phyloP scores from a whole-genome alignment of 2,329 filamentous ascomycete genomes.

The Polychaeton citri region DNA sequence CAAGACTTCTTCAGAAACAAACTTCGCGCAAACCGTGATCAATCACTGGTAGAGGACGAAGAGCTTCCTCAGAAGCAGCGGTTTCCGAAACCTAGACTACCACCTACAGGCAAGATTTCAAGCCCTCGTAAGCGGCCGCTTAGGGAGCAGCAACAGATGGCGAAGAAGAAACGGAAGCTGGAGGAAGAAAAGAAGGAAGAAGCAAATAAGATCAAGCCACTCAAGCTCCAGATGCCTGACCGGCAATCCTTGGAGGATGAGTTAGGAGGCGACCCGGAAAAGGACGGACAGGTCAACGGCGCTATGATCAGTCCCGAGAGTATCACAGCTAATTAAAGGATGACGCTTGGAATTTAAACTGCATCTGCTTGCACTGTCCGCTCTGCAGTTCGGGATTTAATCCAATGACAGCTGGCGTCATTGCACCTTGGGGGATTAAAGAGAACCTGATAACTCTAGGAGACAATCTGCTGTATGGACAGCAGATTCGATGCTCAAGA shows the following conservation, averaged over 20 bases:
- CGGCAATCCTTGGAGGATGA: constrained; percentile 31
- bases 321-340: constrained; percentile 27
- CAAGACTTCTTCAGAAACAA: constrained; percentile 87
- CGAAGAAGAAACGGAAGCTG: constrained; percentile 75
- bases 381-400: no score
- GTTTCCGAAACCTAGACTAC: constrained; percentile 44
- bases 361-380: no score
- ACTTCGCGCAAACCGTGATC: constrained; percentile 68
- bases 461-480: no score
- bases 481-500: no score
- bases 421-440: no score
- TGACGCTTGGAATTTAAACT: no score
- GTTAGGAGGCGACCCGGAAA: constrained; percentile 47
- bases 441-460: no score
- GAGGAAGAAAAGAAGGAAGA: constrained; percentile 28
- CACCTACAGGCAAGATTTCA: constrained; percentile 75
- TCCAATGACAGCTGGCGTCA: no score
- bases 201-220: constrained; percentile 13
- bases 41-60: constrained; percentile 83
- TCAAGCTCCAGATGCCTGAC: constrained; percentile 35
- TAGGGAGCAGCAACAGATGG: constrained; percentile 68
- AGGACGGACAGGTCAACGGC: constrained; percentile 54
- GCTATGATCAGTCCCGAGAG: constrained; percentile 82
- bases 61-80: constrained; percentile 88
- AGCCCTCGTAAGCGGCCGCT: constrained; percentile 71